Percentiles rank a stretch among this genome's conserved stretches.
Evolutionary conservation across 1,284 basidiomycete species (phyloP).

Genomic region (Cutaneotrichosporon daszewskae): DNA sequence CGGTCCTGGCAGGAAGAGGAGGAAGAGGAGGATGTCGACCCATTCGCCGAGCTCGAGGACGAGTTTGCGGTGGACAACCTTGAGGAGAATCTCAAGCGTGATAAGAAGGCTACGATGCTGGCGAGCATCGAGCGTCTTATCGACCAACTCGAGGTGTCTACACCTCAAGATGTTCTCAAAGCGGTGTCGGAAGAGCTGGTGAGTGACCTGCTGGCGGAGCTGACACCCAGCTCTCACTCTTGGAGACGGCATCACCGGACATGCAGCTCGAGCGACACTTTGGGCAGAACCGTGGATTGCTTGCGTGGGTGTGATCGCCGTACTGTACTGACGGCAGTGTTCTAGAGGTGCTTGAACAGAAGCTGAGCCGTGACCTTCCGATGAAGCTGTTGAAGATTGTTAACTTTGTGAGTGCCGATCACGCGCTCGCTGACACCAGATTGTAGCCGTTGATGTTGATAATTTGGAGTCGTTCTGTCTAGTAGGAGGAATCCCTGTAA

Average conservation of each 20-base stretch:
- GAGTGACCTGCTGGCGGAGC: constrained; percentile 25
- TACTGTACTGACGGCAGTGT: constrained; percentile 48
- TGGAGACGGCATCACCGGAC: constrained; percentile 62
- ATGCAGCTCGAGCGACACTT: constrained; percentile 82
- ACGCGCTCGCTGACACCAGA: constrained; percentile 51
- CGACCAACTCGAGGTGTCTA: constrained; percentile 73
- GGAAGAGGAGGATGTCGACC: constrained; percentile 86
- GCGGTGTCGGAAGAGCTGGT: constrained; percentile 85
- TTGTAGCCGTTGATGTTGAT: constrained; percentile 76
- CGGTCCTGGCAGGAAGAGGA: constrained; percentile 81
- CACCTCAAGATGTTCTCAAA: constrained; percentile 64
- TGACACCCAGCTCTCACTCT: constrained; percentile 43
- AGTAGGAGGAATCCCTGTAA: constrained; percentile 85
- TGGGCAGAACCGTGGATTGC: constrained; percentile 85
- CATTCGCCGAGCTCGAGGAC: constrained; percentile 93
- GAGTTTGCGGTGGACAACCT: constrained; percentile 73
- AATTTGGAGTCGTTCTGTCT: constrained; percentile 92
- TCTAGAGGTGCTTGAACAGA: constrained; percentile 81
- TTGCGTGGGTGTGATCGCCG: constrained; percentile 53
- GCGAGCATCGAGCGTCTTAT: constrained; percentile 75
- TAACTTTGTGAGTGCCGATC: constrained; percentile 61
- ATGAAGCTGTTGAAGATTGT: constrained; percentile 80
- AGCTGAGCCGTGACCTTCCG: constrained; percentile 70
- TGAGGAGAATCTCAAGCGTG: constrained; percentile 79
- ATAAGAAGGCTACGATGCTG: constrained; percentile 81